Conservation (phyloP, 2,329 filamentous ascomycete species). For the Colletotrichum liaoningense region DNA sequence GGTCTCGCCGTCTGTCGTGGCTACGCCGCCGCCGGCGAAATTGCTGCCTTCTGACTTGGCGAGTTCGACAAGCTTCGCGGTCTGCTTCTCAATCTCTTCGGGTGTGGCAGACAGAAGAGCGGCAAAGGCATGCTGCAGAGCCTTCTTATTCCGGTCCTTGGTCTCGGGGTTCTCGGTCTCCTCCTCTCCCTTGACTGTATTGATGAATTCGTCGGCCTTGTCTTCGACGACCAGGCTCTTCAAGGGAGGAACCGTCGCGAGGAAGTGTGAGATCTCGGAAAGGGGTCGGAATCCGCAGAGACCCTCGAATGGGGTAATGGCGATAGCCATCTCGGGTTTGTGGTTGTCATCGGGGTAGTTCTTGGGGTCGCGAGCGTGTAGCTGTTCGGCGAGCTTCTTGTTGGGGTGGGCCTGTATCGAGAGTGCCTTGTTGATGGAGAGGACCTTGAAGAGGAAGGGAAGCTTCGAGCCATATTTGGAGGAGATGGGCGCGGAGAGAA, state of each 20-base stretch:
- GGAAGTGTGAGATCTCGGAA: conserved; percentile 86
- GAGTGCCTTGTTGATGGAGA: conserved; percentile 94
- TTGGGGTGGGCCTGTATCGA: conserved; percentile 98
- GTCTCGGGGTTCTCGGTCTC: conserved; percentile 66
- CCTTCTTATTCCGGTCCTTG: conserved; percentile 84
- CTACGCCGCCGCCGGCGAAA: conserved; percentile 78
- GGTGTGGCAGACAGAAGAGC: conserved; percentile 83
- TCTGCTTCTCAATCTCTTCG: conserved; percentile 68
- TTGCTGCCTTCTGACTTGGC: conserved; percentile 74
- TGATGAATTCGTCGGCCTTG: conserved; percentile 66
- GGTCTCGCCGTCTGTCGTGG: conserved; percentile 74
- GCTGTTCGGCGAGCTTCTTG: conserved; percentile 87
- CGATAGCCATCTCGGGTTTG: conserved; percentile 99
- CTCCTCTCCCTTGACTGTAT: conserved; percentile 55
- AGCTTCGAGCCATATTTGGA: conserved; percentile 84
- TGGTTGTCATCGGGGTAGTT: conserved; percentile 99
- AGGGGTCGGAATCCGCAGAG: conserved; percentile 95
- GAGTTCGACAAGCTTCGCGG: conserved; percentile 76
- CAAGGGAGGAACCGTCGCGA: conserved; percentile 68
- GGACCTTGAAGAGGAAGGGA: conserved; percentile 97
- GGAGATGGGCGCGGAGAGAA: conserved; percentile 80
- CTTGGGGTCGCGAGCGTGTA: conserved; percentile 87
- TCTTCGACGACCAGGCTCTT: conserved; percentile 75
- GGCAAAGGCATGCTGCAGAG: conserved; percentile 79
- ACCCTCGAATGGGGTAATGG: conserved; percentile 94